Percentiles rank a stretch among this genome's conserved stretches.
phyloP scores from a whole-genome alignment of 352 stramenopile species.

The Phytophthora fragariaefolia region DNA sequence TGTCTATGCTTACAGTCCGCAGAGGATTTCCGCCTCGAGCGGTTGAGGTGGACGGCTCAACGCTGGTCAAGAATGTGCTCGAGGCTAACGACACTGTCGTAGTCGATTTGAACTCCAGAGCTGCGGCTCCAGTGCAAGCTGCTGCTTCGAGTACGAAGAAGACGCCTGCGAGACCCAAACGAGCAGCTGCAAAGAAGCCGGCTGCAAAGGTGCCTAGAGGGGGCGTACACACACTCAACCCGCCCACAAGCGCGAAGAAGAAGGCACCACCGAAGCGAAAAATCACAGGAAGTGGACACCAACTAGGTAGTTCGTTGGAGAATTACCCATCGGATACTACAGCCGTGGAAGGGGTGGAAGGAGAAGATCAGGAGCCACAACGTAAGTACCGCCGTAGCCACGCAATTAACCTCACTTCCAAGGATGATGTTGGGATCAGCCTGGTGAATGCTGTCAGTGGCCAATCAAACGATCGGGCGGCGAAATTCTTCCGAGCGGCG shows the following conservation, averaged over 20 bases:
- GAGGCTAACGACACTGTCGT: constrained; percentile 79
- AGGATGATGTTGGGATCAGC: constrained; percentile 75
- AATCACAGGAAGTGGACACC: constrained; percentile 50
- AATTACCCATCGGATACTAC: constrained; percentile 9
- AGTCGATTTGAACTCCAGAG: constrained; percentile 35
- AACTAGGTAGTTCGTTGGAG: constrained; percentile 64
- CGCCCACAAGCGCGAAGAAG: constrained; percentile 27
- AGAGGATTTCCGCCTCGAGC: constrained; percentile 67
- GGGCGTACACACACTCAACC: constrained; percentile 64
- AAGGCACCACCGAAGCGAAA: constrained; percentile 47
- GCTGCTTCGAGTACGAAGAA: constrained; percentile 16
- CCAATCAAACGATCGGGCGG: constrained; percentile 53
- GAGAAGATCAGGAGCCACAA: constrained; percentile 35
- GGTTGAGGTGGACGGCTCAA: constrained; percentile 43
- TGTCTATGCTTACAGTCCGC: constrained; percentile 48
- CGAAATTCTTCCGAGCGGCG: constrained; percentile 82
- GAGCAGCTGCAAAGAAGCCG: constrained; percentile 35
- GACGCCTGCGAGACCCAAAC: constrained; percentile 11
- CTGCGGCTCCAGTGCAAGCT: constrained; percentile 10
- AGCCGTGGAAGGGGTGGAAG: background rate
- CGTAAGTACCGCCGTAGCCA: constrained; percentile 60
- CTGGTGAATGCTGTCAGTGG: constrained; percentile 74
- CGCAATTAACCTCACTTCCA: constrained; percentile 71
- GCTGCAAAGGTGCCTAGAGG: constrained; percentile 18
- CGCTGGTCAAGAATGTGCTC: constrained; percentile 57